phyloP scores from a whole-genome alignment of 768 basidiomycete species.

The Naganishia randhawae region DNA sequence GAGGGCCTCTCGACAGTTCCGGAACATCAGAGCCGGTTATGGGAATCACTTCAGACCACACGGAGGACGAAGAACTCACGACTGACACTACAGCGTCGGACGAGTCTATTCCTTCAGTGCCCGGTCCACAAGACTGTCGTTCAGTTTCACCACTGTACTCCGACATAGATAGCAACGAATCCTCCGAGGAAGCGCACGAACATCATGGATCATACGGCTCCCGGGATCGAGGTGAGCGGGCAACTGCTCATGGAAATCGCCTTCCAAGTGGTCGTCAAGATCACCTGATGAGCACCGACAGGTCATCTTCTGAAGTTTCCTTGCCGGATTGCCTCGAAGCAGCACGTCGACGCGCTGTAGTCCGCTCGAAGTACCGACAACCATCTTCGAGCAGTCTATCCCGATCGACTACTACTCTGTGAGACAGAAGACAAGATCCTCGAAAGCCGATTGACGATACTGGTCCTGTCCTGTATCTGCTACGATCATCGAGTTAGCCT shows the following conservation, averaged over 20 bases:
- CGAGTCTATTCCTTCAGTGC: neutral
- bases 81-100: neutral
- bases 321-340: conserved; percentile 14
- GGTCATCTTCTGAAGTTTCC: neutral
- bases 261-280: neutral
- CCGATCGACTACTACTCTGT: neutral
- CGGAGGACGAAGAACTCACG: neutral
- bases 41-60: neutral
- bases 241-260: neutral
- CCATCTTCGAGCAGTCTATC: conserved; percentile 8
- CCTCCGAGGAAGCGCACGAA: neutral
- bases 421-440: neutral
- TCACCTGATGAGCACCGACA: neutral
- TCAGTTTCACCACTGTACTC: neutral
- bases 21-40: neutral
- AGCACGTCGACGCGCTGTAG: neutral
- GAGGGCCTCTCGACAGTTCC: neutral
- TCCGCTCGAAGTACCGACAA: conserved; percentile 1
- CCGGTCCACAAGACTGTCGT: neutral
- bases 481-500: neutral
- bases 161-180: neutral
- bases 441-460: neutral
- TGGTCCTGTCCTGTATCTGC: neutral
- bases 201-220: neutral
- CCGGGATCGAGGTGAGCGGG: neutral